Percentiles rank a stretch among this genome's conserved stretches.
Evolutionary conservation across 2,329 filamentous ascomycete genomes (phyloP).

Genomic region (Periconia sp.): DNA sequence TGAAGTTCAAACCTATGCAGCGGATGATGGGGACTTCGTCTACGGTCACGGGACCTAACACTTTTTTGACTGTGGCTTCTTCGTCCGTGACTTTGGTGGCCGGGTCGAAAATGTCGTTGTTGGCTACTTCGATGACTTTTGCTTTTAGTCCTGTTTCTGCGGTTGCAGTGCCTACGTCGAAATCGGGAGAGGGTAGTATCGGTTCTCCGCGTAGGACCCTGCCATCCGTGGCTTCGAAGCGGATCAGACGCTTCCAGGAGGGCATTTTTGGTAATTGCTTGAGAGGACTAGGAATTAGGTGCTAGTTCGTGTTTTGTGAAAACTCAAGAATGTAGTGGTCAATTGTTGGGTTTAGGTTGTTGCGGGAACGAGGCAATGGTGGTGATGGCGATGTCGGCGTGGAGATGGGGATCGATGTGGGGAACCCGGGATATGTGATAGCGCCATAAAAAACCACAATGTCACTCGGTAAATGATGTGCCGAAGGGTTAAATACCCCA

Average conservation of each 20-base stretch:
- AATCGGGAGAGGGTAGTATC: constrained; percentile 47
- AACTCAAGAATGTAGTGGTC: not conserved
- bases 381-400: constrained; percentile 5
- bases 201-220: constrained; percentile 56
- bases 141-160: constrained; percentile 54
- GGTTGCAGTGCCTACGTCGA: constrained; percentile 54
- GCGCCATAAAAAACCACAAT: constrained; percentile 2
- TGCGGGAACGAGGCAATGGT: not conserved
- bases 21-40: constrained; percentile 59
- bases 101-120: constrained; percentile 54
- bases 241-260: constrained; percentile 56
- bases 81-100: constrained; percentile 56
- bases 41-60: constrained; percentile 56
- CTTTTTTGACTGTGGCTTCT: constrained; percentile 54
- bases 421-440: constrained; percentile 3
- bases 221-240: constrained; percentile 57
- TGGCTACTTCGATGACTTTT: constrained; percentile 50
- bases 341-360: not conserved
- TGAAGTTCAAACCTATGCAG: constrained; percentile 63
- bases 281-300: not conserved
- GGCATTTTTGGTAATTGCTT: constrained; percentile 8
- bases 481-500: not conserved
- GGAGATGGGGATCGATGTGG: constrained; percentile 1
- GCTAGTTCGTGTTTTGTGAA: not conserved
- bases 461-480: constrained; percentile 6